Conservation (phyloP, 805 yeast species). For the Jamesozyma rosinii region DNA sequence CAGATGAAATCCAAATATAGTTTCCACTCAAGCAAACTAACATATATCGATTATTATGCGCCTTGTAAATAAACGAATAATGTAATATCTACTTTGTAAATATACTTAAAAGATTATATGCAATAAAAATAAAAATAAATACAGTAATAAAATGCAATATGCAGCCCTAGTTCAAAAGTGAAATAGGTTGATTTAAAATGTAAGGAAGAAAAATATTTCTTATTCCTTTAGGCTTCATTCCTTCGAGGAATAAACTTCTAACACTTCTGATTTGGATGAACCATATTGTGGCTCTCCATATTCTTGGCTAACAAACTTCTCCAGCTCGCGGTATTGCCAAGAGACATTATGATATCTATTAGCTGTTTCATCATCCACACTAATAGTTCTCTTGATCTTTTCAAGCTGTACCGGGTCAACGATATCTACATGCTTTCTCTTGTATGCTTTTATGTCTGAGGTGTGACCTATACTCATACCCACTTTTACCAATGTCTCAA, state of each 20-base stretch:
- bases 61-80: neutral
- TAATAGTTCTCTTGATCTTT: slow-evolving; percentile 23
- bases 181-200: too few relatives aligned
- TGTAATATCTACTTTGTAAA: too few relatives aligned
- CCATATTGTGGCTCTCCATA: neutral
- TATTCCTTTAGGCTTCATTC: neutral
- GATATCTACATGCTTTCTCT: slow-evolving; percentile 37
- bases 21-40: neutral
- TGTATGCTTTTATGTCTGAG: slow-evolving; percentile 39
- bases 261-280: neutral
- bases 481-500: slow-evolving; percentile 78
- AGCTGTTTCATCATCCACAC: slow-evolving; percentile 19
- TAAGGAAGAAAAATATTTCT: too few relatives aligned
- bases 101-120: neutral
- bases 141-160: neutral
- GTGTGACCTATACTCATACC: slow-evolving; percentile 89
- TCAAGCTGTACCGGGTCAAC: slow-evolving; percentile 20
- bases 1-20: neutral
- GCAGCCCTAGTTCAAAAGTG: too few relatives aligned
- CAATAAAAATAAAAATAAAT: neutral
- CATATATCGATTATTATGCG: neutral
- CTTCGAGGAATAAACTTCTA: neutral
- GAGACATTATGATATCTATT: slow-evolving; percentile 14
- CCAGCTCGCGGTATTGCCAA: slow-evolving; percentile 24
- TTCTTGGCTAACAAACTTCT: slow-evolving; percentile 9